Base-by-base conservation (phyloP, 179 eudicot genomes). In the Gypsophila paniculata region DNA sequence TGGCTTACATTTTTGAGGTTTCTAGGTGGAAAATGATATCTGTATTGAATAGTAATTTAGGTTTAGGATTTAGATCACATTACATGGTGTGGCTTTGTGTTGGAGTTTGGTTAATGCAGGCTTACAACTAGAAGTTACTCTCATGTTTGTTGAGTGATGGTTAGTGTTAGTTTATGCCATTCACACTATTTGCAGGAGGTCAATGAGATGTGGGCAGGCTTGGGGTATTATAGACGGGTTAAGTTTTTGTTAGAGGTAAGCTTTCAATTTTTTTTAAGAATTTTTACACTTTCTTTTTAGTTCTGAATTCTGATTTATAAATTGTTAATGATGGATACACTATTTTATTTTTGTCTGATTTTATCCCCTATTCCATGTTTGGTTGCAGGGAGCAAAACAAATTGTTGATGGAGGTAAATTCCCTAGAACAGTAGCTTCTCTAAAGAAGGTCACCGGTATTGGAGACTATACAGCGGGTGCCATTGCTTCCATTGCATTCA, bases 201-300 rank as follows among this genome's bases (percentile, higher is more conserved):
- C 39, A 93, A 93, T 87, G 96, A 91, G 73, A 86, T 91, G 93
- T 93, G 98, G 98, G 96, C 98, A 61, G 98, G 98, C 65, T 87
- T 93, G 85, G 98, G 98, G 22, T 93, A 93, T 69, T 93, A 93
- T 69, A 88, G 98, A 75, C 82, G 98, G 29, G 98, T 93, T 32
- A 82, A 87, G 39, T 93, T 75, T 80, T 80, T 93, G 80, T 86
- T 93, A 48, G 96, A 93, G 96, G 98, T 90, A 69, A 74, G 29
- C 29, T 2, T 13, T 19, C 19, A 0, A 19, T n/a, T n/a, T 1
- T 17, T 17, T 53, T 53, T 53, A 5, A 2, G 0, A 17, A 17
- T 13, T 53, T 53, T 17, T 53, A 3, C 15, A 8, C n/a, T n/a
- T 1, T 17, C 15, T 53, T 53, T 7, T 53, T 53, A 3, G 58